These are phyloP conservation scores for Pisolithus sp. DNA, from an alignment of 768 basidiomycete species.

Conservation along the genomic window DNA sequence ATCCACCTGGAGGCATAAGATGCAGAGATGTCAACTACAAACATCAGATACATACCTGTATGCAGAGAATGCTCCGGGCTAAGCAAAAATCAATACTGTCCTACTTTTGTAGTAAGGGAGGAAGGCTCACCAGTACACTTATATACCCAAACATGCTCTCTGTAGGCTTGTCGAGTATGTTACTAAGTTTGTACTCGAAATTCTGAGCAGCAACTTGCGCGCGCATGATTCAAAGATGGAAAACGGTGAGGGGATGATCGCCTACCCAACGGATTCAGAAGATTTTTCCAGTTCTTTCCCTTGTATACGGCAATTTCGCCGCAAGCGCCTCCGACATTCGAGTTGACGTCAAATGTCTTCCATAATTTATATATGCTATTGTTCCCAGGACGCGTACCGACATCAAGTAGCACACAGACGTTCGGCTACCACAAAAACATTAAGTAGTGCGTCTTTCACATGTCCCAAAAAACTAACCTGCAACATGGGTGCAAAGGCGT, in stretches of 20 bases:
- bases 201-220: slow-evolving; percentile 82
- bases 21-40: not conserved
- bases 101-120: not conserved
- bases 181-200: slow-evolving; percentile 90
- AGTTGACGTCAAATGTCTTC: slow-evolving; percentile 91
- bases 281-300: slow-evolving; percentile 76
- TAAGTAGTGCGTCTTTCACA: not conserved
- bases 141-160: slow-evolving; percentile 95
- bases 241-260: slow-evolving; percentile 1
- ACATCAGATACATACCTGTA: slow-evolving; percentile 43
- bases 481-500: slow-evolving; percentile 79
- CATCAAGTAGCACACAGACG: slow-evolving; percentile 88
- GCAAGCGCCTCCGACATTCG: slow-evolving; percentile 91
- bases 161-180: slow-evolving; percentile 85
- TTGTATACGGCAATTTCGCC: slow-evolving; percentile 96
- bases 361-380: slow-evolving; percentile 91
- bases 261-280: slow-evolving; percentile 79
- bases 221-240: not conserved
- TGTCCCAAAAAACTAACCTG: slow-evolving; percentile 42
- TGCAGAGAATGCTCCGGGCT: slow-evolving; percentile 94
- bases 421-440: slow-evolving; percentile 52
- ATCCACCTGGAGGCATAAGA: slow-evolving; percentile 47
- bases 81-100: slow-evolving; percentile 6
- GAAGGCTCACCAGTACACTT: slow-evolving; percentile 65
- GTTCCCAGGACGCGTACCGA: slow-evolving; percentile 84